Evolutionary conservation across 169 alveolate genomes (phyloP), one percentile per base, ranked within the genome.

Genomic region (Amoebophrya sp.): DNA sequence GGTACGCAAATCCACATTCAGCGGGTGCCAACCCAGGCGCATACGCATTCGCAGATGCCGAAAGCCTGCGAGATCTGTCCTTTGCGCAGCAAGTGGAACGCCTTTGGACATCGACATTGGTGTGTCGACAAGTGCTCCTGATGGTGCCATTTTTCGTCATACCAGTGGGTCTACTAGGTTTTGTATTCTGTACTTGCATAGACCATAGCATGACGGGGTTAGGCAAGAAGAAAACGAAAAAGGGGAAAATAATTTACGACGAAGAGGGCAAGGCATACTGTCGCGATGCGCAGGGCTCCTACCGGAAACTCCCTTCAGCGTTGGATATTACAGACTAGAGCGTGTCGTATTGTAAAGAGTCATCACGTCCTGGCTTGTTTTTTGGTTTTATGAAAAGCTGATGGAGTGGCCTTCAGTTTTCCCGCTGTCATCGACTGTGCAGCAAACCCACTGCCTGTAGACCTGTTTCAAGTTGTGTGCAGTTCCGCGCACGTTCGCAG

Each of bases 171-270:
- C 83, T 65, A 0, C 83, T 65, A 10, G 83, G 83, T 29, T 65
- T 65, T 65, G 83, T 65, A 6, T 65, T 65, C 33, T 65, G 83
- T 36, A 65, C 83, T 10, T 65, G 83, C 33, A 26, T 65, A 29
- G 83, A 65, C 83, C 83, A 65, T 26, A 26, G 39, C 33, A 65
- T 65, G 83, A 65, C 83, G 39, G 83, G 83, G 36, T 65, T 65
- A 10, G 26, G 39, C 2, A 65, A 65, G 83, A 65, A 65, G 26
- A 65, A 65, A 18, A 26, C 83, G 83, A 10, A 18, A 36, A 65
- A 65, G 26, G 26, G 26, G 2, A 1, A 18, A 6, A 65, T 65
- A 1, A 29, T 65, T 29, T 65, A 65, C 83, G 83, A 65, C 83
- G 33, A 65, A 6, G 33, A 65, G 33, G 83, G 83, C 33, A 65